phyloP scores from a whole-genome alignment of 306 rosid species.

The Glycyrrhiza uralensis region DNA sequence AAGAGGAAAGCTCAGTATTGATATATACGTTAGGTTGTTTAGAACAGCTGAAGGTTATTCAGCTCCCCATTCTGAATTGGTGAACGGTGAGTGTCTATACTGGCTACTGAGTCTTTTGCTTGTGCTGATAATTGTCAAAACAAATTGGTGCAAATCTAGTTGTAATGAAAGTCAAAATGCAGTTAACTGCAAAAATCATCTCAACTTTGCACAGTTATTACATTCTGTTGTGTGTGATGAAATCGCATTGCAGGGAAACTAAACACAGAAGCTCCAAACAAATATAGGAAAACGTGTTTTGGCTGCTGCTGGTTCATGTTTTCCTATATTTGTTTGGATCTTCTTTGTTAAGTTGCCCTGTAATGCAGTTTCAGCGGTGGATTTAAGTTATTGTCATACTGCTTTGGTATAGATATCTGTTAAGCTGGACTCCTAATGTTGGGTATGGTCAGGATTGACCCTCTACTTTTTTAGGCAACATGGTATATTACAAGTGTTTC shows the following conservation, averaged over 20 bases:
- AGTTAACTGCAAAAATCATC: slow-evolving; percentile 15
- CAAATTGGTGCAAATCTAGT: slow-evolving; percentile 1
- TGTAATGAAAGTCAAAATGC: neutral
- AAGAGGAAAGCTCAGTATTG: neutral
- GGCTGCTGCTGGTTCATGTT: too few species aligned
- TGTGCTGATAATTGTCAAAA: slow-evolving; percentile 2
- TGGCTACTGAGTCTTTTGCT: neutral
- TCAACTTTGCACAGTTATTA: neutral
- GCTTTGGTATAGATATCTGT: slow-evolving; percentile 15
- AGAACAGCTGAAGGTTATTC: neutral
- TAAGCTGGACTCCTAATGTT: neutral
- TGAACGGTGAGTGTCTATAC: neutral
- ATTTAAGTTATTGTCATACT: neutral
- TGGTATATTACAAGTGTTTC: neutral
- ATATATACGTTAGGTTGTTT: neutral
- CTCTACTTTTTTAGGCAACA: neutral
- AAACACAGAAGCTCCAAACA: too few species aligned
- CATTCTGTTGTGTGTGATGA: slow-evolving; percentile 2
- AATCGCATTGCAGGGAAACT: too few species aligned
- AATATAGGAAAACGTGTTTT: too few species aligned
- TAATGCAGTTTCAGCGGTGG: neutral
- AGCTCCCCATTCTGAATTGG: slow-evolving; percentile 4
- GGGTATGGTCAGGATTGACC: neutral
- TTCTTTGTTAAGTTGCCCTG: neutral
- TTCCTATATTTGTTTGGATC: too few species aligned